phyloP scores from a whole-genome alignment of 257 asterid species.

The Solanum gandarillasii region DNA sequence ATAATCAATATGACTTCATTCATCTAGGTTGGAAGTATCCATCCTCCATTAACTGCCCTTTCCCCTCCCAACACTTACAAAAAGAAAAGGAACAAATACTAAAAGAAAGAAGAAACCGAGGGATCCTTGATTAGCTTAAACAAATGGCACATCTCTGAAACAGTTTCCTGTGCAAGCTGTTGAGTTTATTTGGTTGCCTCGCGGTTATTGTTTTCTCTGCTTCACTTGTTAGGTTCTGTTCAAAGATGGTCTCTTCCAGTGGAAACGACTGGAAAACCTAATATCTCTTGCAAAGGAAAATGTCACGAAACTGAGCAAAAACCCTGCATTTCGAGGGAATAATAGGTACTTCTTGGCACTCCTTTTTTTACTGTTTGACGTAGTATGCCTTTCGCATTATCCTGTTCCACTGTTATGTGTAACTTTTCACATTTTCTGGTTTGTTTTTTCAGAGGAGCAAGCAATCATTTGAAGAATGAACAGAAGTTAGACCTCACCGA shows the following conservation, averaged over 20 bases:
- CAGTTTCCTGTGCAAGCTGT: neutral
- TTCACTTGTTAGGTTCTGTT: slow-evolving; percentile 67
- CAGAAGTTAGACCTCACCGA: slow-evolving; percentile 83
- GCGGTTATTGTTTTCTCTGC: neutral
- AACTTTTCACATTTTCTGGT: neutral
- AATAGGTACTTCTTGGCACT: slow-evolving; percentile 4
- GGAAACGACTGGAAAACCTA: slow-evolving; percentile 96
- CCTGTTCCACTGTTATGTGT: neutral
- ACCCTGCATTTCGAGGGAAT: slow-evolving; percentile 73
- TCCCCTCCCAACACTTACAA: neutral
- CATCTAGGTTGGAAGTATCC: neutral
- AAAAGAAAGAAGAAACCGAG: neutral
- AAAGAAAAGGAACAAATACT: neutral
- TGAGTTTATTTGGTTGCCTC: neutral
- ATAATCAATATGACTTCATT: neutral
- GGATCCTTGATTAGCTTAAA: neutral
- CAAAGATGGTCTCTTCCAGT: slow-evolving; percentile 96
- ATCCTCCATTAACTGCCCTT: neutral
- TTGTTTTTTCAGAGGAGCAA: slow-evolving; percentile 31
- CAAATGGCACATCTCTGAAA: neutral
- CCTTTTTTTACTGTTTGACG: neutral
- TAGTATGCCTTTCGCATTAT: neutral
- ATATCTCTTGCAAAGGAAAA: slow-evolving; percentile 95
- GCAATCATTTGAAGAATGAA: slow-evolving; percentile 30
- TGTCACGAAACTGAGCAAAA: slow-evolving; percentile 82